A percentile compares a stretch with the other conserved stretches of the same genome.
These are phyloP conservation scores for Kluyveromyces dobzhanskii DNA, from an alignment of 805 yeast genomes.

Conservation along the genomic window DNA sequence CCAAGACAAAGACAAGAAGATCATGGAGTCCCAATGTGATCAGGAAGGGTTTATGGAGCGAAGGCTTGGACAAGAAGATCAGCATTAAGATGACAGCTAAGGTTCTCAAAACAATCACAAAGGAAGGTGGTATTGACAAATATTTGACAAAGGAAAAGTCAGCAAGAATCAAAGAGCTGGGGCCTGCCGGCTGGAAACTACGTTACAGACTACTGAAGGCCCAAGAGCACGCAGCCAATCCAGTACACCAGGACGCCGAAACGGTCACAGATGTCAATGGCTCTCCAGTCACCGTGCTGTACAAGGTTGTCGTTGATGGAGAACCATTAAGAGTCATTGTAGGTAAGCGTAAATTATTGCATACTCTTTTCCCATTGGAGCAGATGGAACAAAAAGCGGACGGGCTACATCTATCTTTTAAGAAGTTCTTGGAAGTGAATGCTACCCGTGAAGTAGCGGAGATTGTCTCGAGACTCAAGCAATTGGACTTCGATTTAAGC, in stretches of 20 bases:
- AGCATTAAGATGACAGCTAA: conserved; percentile 62
- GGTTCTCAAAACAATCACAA: conserved; percentile 78
- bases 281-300: conserved; percentile 37
- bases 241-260: conserved; percentile 32
- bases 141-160: conserved; percentile 80
- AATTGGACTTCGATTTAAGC: conserved; percentile 30
- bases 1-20: conserved; percentile 60
- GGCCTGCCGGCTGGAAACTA: conserved; percentile 86
- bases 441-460: conserved; percentile 16
- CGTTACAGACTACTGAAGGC: conserved; percentile 61
- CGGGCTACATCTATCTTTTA: conserved; percentile 39
- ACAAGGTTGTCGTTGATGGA: conserved; percentile 35
- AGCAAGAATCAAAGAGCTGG: conserved; percentile 86
- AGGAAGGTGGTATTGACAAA: conserved; percentile 92
- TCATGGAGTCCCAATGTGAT: conserved; percentile 83
- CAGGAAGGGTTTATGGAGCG: conserved; percentile 75
- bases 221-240: conserved; percentile 32
- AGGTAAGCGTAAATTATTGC: conserved; percentile 58
- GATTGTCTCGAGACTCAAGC: conserved; percentile 14
- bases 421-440: conserved; percentile 41
- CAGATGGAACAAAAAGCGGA: conserved; percentile 34
- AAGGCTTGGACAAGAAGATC: conserved; percentile 50
- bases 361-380: conserved; percentile 44
- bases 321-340: conserved; percentile 42
- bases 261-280: conserved; percentile 27